Evolutionary conservation across 2,329 filamentous ascomycete species (phyloP).

Genomic region (Penicillium concentricum): DNA sequence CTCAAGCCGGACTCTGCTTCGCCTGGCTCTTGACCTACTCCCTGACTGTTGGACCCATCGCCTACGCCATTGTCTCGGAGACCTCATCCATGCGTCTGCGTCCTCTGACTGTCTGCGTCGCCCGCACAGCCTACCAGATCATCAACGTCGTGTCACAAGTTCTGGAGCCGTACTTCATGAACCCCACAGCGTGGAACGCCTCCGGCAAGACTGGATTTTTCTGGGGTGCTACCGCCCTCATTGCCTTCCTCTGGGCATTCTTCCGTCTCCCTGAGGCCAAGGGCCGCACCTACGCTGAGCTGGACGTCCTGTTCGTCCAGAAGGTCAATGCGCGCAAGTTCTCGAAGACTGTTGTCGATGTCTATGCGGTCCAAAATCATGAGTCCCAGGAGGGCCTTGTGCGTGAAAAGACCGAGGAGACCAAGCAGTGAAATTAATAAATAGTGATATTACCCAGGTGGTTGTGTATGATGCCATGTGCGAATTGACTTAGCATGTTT

Average conservation of each 20-base stretch:
- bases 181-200: slow-evolving; percentile 37
- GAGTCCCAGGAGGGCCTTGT: slow-evolving; percentile 21
- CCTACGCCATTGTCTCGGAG: slow-evolving; percentile 55
- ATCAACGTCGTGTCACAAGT: slow-evolving; percentile 49
- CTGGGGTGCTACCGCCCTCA: slow-evolving; percentile 33
- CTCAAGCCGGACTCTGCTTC: slow-evolving; percentile 47
- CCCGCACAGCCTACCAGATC: slow-evolving; percentile 53
- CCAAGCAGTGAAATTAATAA: slow-evolving; percentile 7
- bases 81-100: slow-evolving; percentile 56
- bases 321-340: slow-evolving; percentile 39
- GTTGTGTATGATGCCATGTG: not conserved
- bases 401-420: slow-evolving; percentile 3
- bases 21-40: slow-evolving; percentile 57
- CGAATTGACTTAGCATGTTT: not conserved
- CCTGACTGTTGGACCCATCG: slow-evolving; percentile 55
- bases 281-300: slow-evolving; percentile 40
- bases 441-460: not conserved
- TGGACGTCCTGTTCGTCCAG: slow-evolving; percentile 44
- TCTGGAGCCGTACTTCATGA: slow-evolving; percentile 36
- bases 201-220: slow-evolving; percentile 44
- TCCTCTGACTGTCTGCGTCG: slow-evolving; percentile 56
- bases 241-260: slow-evolving; percentile 37
- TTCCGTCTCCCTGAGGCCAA: slow-evolving; percentile 41
- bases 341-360: slow-evolving; percentile 19
- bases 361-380: slow-evolving; percentile 11